phyloP scores from a whole-genome alignment of 108 stramenopile species.

The Schizochytrium sp. region DNA sequence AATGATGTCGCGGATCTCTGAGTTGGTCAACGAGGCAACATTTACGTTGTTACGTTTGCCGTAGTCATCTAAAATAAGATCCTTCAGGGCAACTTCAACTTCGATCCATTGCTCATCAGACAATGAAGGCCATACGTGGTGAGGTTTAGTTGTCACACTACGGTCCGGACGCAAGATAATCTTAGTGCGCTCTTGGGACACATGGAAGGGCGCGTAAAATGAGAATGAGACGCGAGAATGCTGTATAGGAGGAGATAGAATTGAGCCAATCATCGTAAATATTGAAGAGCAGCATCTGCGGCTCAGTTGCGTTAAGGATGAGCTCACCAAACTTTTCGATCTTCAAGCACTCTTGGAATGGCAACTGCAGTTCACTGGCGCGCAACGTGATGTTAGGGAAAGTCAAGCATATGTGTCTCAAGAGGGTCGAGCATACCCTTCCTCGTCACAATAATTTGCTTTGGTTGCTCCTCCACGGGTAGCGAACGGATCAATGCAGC shows the following conservation, averaged over 20 bases:
- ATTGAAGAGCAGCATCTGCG: constrained; percentile 99
- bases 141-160: constrained; percentile 96
- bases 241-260: constrained; percentile 97
- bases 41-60: constrained; percentile 99
- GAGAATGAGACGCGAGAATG: constrained; percentile 96
- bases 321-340: constrained; percentile 99
- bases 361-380: constrained; percentile 97
- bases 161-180: constrained; percentile 96
- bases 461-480: constrained; percentile 98
- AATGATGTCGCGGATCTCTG: constrained; percentile 99
- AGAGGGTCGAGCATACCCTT: constrained; percentile 99
- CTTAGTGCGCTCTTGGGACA: constrained; percentile 94
- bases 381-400: constrained; percentile 98
- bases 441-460: constrained; percentile 98
- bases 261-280: constrained; percentile 99
- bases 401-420: constrained; percentile 97
- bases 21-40: constrained; percentile 96
- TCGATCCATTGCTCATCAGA: constrained; percentile 99
- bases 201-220: constrained; percentile 97
- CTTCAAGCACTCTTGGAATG: constrained; percentile 97
- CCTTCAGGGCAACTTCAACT: constrained; percentile 97
- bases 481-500: constrained; percentile 96
- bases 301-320: constrained; percentile 96
- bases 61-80: constrained; percentile 97
- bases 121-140: constrained; percentile 97